A percentile compares a stretch with the other conserved stretches of the same genome.
Evolutionary conservation across 352 stramenopile genomes (phyloP).

Genomic region (Blastocystis sp.): DNA sequence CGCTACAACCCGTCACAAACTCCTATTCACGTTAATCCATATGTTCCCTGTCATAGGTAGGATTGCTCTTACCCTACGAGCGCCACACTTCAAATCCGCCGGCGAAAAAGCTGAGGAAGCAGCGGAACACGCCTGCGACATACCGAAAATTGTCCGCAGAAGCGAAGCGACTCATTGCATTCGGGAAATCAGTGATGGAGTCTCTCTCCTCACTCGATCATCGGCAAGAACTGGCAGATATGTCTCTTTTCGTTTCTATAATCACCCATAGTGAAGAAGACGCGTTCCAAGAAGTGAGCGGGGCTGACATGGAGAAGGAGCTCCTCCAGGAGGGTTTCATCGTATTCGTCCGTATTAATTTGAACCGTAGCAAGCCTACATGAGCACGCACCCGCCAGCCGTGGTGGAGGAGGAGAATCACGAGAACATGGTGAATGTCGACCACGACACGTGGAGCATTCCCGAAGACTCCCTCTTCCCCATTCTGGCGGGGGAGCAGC

Average conservation of each 20-base stretch:
- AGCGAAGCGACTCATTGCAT: not conserved
- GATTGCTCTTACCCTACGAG: not conserved
- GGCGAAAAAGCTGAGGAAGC: not conserved
- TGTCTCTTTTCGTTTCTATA: not conserved
- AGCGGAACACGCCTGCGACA: not conserved
- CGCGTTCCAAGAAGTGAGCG: not conserved
- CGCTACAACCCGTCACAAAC: not conserved
- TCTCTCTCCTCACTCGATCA: not conserved
- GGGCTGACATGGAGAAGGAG: not conserved
- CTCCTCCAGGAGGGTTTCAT: not conserved
- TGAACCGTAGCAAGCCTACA: not conserved
- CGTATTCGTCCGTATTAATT: not conserved
- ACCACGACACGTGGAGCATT: not conserved
- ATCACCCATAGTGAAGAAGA: not conserved
- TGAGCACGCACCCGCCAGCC: not conserved
- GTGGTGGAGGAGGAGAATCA: not conserved
- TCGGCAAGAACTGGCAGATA: not conserved
- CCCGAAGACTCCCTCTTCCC: constrained; percentile 21
- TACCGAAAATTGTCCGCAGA: not conserved
- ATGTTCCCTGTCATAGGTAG: not conserved
- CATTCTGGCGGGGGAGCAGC: constrained; percentile 31
- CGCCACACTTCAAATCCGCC: not conserved
- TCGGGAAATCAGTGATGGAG: not conserved
- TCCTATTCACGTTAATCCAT: not conserved
- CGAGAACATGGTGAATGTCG: not conserved